Base-by-base conservation (phyloP, 164 flowering plant genomes). In the Nelumbo lutea region DNA sequence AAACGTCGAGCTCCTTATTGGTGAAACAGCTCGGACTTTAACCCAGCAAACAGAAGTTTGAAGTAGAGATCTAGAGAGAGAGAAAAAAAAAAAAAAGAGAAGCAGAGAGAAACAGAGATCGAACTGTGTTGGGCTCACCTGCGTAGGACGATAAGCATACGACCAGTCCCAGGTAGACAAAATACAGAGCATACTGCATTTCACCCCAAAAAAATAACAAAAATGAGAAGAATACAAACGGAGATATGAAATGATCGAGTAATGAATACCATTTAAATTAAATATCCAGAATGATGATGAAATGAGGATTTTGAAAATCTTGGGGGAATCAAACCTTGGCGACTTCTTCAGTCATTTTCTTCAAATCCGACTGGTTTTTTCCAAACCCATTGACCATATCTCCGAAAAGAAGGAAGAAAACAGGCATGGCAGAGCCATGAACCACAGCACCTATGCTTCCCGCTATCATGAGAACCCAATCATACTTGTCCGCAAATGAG, bases 351-450 rank as follows among this genome's bases (percentile, higher is more conserved):
- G 88, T 87, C 90, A 93, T 86, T 70, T 86, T 83, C 63, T 75
- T 77, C 70, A 88, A 81, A 83, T 96, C 87, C 43, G 76, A 59
- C 66, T 90, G 99, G 80, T 93, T 93, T 69, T 89, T 84, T 7
- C 98, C 98, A 53, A 96, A 93, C 14, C 98, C 98, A 75, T 96
- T 96, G 42, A 96, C 93, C 93, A 96, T 82, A 62, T 93, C 77
- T 55, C 99, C 99, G 64, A 96, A 96, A 4, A 96, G 71, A 11
- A 96, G 82, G 77, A 96, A 96, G 83, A 96, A 96, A 43, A 90
- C 86, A 5, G 98, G 99, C 97, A 96, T 88, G 52, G 99, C 88
- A 11, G 99, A 86, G 68, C 99, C 99, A 78, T 96, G 98, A 15
- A 96, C 64, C 4, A 91, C 64, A 39, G 99, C 99, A 7, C 99